phyloP scores from a whole-genome alignment of 1,284 basidiomycete species.

The Rugosomyces carneus region DNA sequence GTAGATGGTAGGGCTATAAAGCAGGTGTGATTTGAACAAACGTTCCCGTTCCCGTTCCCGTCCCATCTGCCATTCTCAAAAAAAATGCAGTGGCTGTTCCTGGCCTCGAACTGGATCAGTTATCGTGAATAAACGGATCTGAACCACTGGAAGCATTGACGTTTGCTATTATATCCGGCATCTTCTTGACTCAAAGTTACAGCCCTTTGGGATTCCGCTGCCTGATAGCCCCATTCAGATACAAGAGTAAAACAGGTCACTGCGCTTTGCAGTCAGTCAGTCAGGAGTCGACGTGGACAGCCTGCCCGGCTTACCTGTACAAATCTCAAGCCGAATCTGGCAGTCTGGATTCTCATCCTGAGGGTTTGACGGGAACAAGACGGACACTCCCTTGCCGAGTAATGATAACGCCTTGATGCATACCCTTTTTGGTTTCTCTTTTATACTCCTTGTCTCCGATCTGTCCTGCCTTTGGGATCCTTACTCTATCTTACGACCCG shows the following conservation, averaged over 20 bases:
- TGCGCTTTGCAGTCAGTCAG: slow-evolving; percentile 23
- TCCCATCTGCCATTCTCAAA: slow-evolving; percentile 17
- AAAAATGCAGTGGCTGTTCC: slow-evolving; percentile 19
- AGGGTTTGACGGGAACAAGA: slow-evolving; percentile 19
- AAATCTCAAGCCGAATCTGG: slow-evolving; percentile 24
- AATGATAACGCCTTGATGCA: slow-evolving; percentile 24
- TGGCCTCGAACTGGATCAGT: slow-evolving; percentile 19
- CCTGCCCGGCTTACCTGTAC: slow-evolving; percentile 20
- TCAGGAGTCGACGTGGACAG: slow-evolving; percentile 18
- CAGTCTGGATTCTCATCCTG: slow-evolving; percentile 20
- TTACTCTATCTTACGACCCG: slow-evolving; percentile 27
- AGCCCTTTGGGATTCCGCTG: slow-evolving; percentile 6
- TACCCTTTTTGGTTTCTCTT: slow-evolving; percentile 25
- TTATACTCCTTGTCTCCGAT: slow-evolving; percentile 28
- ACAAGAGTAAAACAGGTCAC: slow-evolving; percentile 16
- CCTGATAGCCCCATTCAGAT: slow-evolving; percentile 3
- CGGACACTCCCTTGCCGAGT: slow-evolving; percentile 20
- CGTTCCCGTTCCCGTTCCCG: slow-evolving; percentile 8
- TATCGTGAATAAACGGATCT: slow-evolving; percentile 16
- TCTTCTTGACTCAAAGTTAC: slow-evolving; percentile 15
- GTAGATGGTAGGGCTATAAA: slow-evolving; percentile 16
- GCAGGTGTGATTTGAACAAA: slow-evolving; percentile 13
- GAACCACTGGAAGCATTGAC: slow-evolving; percentile 15
- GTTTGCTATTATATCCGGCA: slow-evolving; percentile 14
- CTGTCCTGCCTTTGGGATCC: slow-evolving; percentile 20